phyloP scores from a whole-genome alignment of 176 grass and related monocot species.

The barley (Hordeum vulgare) region DNA sequence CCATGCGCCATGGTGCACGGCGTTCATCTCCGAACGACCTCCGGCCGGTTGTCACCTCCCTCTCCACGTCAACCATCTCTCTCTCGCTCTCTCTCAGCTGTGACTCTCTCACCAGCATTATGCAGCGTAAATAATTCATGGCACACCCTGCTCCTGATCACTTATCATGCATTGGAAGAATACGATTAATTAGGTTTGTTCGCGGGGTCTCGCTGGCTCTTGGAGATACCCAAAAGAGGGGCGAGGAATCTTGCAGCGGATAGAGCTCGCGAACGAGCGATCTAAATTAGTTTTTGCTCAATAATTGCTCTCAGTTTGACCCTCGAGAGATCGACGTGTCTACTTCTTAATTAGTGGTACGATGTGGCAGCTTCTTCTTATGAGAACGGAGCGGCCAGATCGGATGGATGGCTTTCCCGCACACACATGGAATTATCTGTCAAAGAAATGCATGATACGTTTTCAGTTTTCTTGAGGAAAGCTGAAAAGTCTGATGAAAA shows the following conservation, averaged over 20 bases:
- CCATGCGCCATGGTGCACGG: background rate
- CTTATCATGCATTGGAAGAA: slow-evolving; percentile 21
- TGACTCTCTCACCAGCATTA: slow-evolving; percentile 15
- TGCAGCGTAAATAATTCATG: slow-evolving; percentile 17
- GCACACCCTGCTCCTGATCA: background rate
- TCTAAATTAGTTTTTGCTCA: background rate
- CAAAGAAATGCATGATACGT: background rate
- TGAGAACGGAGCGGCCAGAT: background rate
- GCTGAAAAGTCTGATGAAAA: background rate
- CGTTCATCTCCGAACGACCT: background rate
- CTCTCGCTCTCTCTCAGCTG: background rate
- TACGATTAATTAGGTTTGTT: background rate
- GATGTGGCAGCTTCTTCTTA: background rate
- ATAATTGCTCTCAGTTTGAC: slow-evolving; percentile 41
- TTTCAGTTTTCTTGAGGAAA: background rate
- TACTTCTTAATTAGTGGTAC: background rate
- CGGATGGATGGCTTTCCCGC: background rate
- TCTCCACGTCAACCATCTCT: background rate
- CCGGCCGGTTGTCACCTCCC: background rate
- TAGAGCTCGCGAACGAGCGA: slow-evolving; percentile 34
- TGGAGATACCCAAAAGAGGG: slow-evolving; percentile 42
- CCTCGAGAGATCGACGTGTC: background rate
- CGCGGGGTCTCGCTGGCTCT: slow-evolving; percentile 24
- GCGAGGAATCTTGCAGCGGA: slow-evolving; percentile 33
- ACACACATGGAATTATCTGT: background rate